Conservation (phyloP, 495 filamentous ascomycete species). For the Daldinia childiae region DNA sequence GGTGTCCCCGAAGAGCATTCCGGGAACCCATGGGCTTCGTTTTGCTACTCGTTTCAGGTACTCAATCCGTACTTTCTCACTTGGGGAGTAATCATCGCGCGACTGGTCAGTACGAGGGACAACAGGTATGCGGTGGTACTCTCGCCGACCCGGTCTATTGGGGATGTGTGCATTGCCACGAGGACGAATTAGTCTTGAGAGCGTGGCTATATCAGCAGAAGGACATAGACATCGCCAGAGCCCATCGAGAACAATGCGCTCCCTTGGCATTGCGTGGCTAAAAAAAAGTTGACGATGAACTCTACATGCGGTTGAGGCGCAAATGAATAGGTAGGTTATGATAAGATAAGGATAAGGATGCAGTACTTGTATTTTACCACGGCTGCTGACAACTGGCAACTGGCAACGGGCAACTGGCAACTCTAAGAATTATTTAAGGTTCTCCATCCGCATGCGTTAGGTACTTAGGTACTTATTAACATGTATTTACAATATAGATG, state of each 20-base stretch:
- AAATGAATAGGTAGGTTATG: not conserved
- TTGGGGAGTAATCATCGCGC: not conserved
- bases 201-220: slow-evolving; percentile 55
- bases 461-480: no score
- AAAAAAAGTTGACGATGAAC: slow-evolving; percentile 2
- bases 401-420: no score
- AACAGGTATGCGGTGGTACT: slow-evolving; percentile 9
- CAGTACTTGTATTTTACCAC: not conserved
- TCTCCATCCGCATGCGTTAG: no score
- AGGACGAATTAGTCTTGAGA: slow-evolving; percentile 40
- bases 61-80: slow-evolving; percentile 27
- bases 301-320: not conserved
- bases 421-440: not conserved
- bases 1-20: slow-evolving; percentile 19
- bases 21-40: slow-evolving; percentile 43
- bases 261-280: slow-evolving; percentile 54
- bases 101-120: not conserved
- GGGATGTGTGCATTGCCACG: slow-evolving; percentile 8
- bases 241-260: slow-evolving; percentile 64
- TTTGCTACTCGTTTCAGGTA: slow-evolving; percentile 42
- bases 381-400: not conserved
- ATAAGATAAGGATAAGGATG: slow-evolving; percentile 15
- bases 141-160: slow-evolving; percentile 26
- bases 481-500: no score
- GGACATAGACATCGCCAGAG: slow-evolving; percentile 76